These are phyloP conservation scores for Spathaspora sp. DNA, from an alignment of 805 yeast genomes.

Conservation along the genomic window DNA sequence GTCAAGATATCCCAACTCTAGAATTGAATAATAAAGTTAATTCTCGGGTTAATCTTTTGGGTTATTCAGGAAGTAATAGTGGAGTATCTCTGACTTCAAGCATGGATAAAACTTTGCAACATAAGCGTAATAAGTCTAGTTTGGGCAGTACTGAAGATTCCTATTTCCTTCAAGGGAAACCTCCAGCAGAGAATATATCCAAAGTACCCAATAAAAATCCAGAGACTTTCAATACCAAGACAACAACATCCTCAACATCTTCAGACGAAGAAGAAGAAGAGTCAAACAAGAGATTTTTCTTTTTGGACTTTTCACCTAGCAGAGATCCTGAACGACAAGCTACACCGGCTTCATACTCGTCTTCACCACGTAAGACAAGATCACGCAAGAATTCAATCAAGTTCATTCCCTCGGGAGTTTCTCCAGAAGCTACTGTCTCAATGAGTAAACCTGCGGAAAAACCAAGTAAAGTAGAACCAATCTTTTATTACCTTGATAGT, in stretches of 20 bases:
- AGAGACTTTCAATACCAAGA: not conserved
- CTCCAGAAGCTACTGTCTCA: not conserved
- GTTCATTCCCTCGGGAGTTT: slow-evolving; percentile 22
- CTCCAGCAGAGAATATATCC: slow-evolving; percentile 10
- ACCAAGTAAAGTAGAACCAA: slow-evolving; percentile 12
- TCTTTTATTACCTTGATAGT: slow-evolving; percentile 29
- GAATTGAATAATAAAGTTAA: slow-evolving; percentile 36
- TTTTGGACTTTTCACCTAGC: not conserved
- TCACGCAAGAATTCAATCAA: slow-evolving; percentile 27
- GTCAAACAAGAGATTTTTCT: not conserved
- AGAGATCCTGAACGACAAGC: not conserved
- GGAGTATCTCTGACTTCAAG: slow-evolving; percentile 9
- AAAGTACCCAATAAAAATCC: slow-evolving; percentile 9
- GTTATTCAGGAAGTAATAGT: slow-evolving; percentile 9
- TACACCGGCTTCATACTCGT: not conserved
- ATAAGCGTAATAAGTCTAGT: not conserved
- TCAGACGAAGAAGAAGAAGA: not conserved
- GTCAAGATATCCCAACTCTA: slow-evolving; percentile 37
- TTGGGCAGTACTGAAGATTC: slow-evolving; percentile 10
- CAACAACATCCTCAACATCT: not conserved
- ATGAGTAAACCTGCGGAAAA: not conserved
- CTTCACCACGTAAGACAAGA: slow-evolving; percentile 3
- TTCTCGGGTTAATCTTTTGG: slow-evolving; percentile 20
- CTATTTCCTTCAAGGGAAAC: slow-evolving; percentile 19
- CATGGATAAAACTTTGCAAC: not conserved